phyloP scores from a whole-genome alignment of 2,329 filamentous ascomycete genomes.

The Penicillium hordei region DNA sequence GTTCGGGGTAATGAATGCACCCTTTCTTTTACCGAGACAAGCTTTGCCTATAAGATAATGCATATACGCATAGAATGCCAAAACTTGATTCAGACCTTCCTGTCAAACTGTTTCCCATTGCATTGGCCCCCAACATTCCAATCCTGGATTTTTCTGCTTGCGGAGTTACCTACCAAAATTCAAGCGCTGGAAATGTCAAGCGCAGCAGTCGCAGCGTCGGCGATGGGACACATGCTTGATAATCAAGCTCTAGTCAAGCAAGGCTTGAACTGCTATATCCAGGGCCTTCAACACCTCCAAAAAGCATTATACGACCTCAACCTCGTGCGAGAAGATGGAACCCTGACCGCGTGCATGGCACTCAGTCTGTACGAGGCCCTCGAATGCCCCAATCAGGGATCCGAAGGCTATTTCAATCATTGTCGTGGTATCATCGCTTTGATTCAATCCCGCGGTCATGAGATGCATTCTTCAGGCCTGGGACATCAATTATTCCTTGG shows the following conservation, averaged over 20 bases:
- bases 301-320: constrained; percentile 33
- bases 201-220: neutral
- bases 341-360: constrained; percentile 39
- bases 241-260: constrained; percentile 20
- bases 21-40: neutral
- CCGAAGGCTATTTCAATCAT: constrained; percentile 34
- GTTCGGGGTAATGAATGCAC: neutral
- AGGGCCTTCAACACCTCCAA: constrained; percentile 38
- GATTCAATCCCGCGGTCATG: constrained; percentile 34
- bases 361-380: constrained; percentile 38
- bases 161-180: neutral
- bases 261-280: constrained; percentile 37
- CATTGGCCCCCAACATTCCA: neutral
- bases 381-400: constrained; percentile 37
- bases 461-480: constrained; percentile 32
- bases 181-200: neutral
- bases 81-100: neutral
- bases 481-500: constrained; percentile 37
- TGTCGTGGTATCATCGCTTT: constrained; percentile 34
- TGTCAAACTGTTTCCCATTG: neutral
- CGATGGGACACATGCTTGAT: neutral
- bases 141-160: neutral
- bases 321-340: constrained; percentile 37
- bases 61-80: neutral
- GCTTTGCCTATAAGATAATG: neutral